Percentiles rank a stretch among this genome's conserved stretches.
Conservation (phyloP, 208 protist species). For the Novymonas esmeraldas region DNA sequence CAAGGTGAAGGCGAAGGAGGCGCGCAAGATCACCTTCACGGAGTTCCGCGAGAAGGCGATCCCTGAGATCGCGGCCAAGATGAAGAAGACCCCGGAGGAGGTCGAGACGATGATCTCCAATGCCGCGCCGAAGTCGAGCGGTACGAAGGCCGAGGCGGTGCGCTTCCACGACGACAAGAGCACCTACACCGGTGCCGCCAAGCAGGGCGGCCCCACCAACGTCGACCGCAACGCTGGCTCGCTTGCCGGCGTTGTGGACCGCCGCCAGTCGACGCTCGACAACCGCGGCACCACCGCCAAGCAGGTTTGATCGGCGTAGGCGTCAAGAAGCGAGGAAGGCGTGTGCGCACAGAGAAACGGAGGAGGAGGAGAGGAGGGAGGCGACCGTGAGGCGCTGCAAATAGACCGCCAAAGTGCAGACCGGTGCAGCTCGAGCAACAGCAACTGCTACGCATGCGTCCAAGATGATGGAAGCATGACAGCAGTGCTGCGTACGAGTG, state of each 20-base stretch:
- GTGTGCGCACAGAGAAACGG: too few species aligned
- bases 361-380: background rate
- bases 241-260: slow-evolving; percentile 84
- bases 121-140: slow-evolving; percentile 61
- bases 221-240: slow-evolving; percentile 88
- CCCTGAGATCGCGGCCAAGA: slow-evolving; percentile 86
- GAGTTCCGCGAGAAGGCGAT: slow-evolving; percentile 76
- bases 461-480: too few species aligned
- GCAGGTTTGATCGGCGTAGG: slow-evolving; percentile 83
- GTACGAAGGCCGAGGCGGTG: slow-evolving; percentile 83
- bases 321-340: too few species aligned
- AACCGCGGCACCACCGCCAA: slow-evolving; percentile 77
- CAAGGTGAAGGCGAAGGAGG: slow-evolving; percentile 91
- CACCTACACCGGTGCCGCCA: slow-evolving; percentile 90
- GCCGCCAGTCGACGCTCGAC: slow-evolving; percentile 72
- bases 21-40: slow-evolving; percentile 79
- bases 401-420: too few species aligned
- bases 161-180: slow-evolving; percentile 93
- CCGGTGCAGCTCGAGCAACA: too few species aligned
- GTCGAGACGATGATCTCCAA: slow-evolving; percentile 54
- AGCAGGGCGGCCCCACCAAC: slow-evolving; percentile 89
- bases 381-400: too few species aligned
- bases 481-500: too few species aligned
- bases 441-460: too few species aligned
- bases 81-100: slow-evolving; percentile 82